phyloP scores from a whole-genome alignment of 2,329 filamentous ascomycete genomes.

The Xylaria sp. region DNA sequence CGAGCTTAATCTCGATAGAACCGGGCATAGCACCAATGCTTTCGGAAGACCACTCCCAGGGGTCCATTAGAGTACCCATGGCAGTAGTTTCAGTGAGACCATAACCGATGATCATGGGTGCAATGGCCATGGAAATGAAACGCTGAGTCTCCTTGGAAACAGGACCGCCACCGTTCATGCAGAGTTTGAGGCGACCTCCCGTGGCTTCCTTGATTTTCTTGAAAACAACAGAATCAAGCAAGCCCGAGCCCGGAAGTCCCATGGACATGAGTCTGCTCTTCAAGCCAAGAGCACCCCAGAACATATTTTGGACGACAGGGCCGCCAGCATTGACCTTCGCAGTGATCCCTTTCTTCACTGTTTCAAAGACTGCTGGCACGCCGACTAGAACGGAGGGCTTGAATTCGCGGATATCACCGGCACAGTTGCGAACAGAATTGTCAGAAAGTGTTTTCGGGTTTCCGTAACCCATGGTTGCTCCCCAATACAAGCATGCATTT shows the following conservation, averaged over 20 bases:
- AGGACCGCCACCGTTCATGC: constrained; percentile 87
- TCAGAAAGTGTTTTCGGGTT: constrained; percentile 88
- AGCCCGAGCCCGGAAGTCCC: constrained; percentile 72
- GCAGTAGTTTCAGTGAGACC: constrained; percentile 87
- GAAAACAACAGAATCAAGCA: constrained; percentile 85
- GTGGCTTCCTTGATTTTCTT: constrained; percentile 93
- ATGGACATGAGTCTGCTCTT: constrained; percentile 63
- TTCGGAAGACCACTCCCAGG: constrained; percentile 79
- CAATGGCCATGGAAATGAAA: constrained; percentile 89
- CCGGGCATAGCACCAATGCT: constrained; percentile 79
- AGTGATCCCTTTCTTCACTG: constrained; percentile 89
- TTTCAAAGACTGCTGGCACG: constrained; percentile 91
- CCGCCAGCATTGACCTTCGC: constrained; percentile 78
- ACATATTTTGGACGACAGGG: constrained; percentile 76
- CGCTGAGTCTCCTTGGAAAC: constrained; percentile 85
- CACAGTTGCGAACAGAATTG: constrained; percentile 83
- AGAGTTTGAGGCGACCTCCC: constrained; percentile 81
- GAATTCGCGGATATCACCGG: constrained; percentile 88
- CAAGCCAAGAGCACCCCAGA: constrained; percentile 69
- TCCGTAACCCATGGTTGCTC: constrained; percentile 88
- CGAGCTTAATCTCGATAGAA: constrained; percentile 83
- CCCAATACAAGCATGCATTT: constrained; percentile 85
- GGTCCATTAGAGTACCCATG: constrained; percentile 80
- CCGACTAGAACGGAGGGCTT: constrained; percentile 85
- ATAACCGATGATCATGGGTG: constrained; percentile 90